Base-by-base conservation (phyloP, 768 basidiomycete genomes). In the Tulasnella sp. region DNA sequence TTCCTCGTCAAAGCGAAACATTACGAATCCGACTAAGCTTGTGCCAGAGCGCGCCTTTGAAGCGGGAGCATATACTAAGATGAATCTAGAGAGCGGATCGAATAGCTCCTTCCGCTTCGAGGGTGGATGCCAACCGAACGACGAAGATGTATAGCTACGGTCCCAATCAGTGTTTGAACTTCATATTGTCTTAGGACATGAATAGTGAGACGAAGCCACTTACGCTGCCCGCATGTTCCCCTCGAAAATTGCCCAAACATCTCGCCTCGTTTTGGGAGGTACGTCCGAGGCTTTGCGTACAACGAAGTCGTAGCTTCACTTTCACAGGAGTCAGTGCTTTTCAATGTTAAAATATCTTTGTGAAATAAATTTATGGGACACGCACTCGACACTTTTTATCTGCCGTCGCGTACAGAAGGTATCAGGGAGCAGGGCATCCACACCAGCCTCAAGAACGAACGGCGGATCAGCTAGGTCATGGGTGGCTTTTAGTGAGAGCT, bases 1-100 rank as follows among this genome's bases (percentile, higher is more conserved):
- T 34, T 70, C 69, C 8, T 54, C 54, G 52, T 70, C 69, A 55
- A 69, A 70, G 5, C 69, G 62, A 45, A 67, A 69, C 45, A 66
- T 65, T 15, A 65, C 45, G 55, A 59, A 70, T 4, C 60, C 67
- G 9, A 58, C 34, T 8, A 59, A 29, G 1, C n/a, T 10, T 4
- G 32, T 27, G 9, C 21, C 19, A 13, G n/a, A n/a, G 9, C 47
- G 10, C 15, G 11, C 32, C 1, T 19, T 30, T 21, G 48, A 23
- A 11, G 30, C 56, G 9, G 27, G 47, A 3, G 32, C 30, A 10
- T 58, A 52, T 2, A 66, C 49, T 10, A 68, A 8, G 38, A 69
- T 21, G 59, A 68, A 67, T 21, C 68, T 63, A 10, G 66, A 65
- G 13, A 63, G 60, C 17, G 58, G 9, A 55, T 70, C 62, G 51